Percentiles rank a stretch among this genome's conserved stretches.
Evolutionary conservation across 768 basidiomycete genomes (phyloP).

Genomic region (Lyophyllum atratum): DNA sequence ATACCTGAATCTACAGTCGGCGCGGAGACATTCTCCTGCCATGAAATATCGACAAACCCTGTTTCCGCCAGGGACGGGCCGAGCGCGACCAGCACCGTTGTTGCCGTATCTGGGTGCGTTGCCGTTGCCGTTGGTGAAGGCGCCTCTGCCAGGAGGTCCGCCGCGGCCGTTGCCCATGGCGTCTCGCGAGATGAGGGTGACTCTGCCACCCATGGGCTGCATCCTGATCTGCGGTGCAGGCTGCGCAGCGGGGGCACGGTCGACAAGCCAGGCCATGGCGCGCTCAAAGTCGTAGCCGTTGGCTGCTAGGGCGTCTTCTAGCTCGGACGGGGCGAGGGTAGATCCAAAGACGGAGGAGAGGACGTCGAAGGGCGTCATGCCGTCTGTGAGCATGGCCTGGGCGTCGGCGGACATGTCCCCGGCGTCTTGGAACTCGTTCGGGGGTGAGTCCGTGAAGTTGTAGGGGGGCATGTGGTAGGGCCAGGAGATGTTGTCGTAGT

Average conservation of each 20-base stretch:
- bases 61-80: conserved; percentile 61
- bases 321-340: conserved; percentile 83
- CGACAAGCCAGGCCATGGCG: conserved; percentile 93
- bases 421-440: conserved; percentile 22
- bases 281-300: conserved; percentile 95
- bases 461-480: conserved; percentile 24
- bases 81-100: conserved; percentile 42
- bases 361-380: conserved; percentile 98
- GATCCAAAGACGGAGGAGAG: conserved; percentile 93
- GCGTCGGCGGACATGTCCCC: conserved; percentile 50
- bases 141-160: conserved; percentile 31
- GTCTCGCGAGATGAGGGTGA: conserved; percentile 67
- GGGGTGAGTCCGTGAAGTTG: conserved; percentile 24
- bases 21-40: conserved; percentile 92
- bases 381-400: conserved; percentile 64
- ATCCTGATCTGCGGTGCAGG: conserved; percentile 49
- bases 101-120: conserved; percentile 44
- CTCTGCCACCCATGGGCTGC: conserved; percentile 67
- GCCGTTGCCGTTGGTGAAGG: conserved; percentile 31
- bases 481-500: conserved; percentile 48
- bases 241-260: conserved; percentile 56
- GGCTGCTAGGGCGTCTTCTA: conserved; percentile 88
- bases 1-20: conserved; percentile 98
- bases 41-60: conserved; percentile 96
- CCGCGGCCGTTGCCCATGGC: conserved; percentile 43